A percentile compares a stretch with the other conserved stretches of the same genome.
phyloP scores from a whole-genome alignment of 306 rosid genomes.

The Vigna radiata region DNA sequence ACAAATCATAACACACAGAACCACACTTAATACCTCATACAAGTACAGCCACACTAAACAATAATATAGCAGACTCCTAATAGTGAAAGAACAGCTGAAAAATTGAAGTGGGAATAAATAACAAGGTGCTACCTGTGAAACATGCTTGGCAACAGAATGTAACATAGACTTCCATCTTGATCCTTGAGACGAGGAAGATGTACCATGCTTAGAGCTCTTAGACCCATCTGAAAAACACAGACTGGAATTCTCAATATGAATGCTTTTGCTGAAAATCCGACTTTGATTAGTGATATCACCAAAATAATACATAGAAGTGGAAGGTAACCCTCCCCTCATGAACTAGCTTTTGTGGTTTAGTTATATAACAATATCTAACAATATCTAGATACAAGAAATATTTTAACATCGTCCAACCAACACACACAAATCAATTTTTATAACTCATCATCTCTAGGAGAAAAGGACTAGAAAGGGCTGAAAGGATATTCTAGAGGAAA shows the following conservation, averaged over 20 bases:
- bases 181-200: slow-evolving; percentile 53
- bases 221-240: slow-evolving; percentile 57
- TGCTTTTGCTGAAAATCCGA: not conserved
- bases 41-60: slow-evolving; percentile 4
- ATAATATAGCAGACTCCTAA: slow-evolving; percentile 14
- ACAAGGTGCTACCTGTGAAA: slow-evolving; percentile 79
- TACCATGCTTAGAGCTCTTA: slow-evolving; percentile 52
- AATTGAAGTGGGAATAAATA: not conserved
- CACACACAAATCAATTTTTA: not conserved
- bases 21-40: slow-evolving; percentile 25
- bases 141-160: slow-evolving; percentile 79
- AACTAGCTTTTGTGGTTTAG: not conserved
- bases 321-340: not conserved
- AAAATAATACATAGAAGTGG: not conserved
- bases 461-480: slow-evolving; percentile 22
- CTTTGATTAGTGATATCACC: not conserved
- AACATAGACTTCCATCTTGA: slow-evolving; percentile 81
- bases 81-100: slow-evolving; percentile 26
- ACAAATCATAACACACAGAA: not conserved
- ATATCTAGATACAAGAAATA: slow-evolving; percentile 26
- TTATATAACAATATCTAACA: not conserved
- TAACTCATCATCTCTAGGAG: slow-evolving; percentile 7
- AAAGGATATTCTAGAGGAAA: slow-evolving; percentile 10
- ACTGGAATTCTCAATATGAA: slow-evolving; percentile 42
- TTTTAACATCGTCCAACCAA: not conserved